Evolutionary conservation across 2,329 filamentous ascomycete species (phyloP).

Genomic region (Blastomyces emzantsi): DNA sequence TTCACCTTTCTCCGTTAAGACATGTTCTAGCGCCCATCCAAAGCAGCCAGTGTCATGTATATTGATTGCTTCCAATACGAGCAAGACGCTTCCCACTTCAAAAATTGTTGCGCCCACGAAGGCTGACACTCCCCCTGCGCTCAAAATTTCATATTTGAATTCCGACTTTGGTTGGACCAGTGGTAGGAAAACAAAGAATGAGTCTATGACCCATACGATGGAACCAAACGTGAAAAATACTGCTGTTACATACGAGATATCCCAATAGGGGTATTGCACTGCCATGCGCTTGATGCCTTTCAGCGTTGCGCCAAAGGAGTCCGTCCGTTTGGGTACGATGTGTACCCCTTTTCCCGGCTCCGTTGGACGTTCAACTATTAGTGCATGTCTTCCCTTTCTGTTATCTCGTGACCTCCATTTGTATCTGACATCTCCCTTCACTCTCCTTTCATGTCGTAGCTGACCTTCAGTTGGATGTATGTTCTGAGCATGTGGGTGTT

Average conservation of each 20-base stretch:
- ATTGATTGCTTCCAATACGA: conserved; percentile 61
- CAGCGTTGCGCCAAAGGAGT: conserved; percentile 24
- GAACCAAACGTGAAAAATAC: conserved; percentile 47
- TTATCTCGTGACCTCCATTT: conserved; percentile 40
- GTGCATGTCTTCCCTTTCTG: conserved; percentile 41
- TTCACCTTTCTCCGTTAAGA: conserved; percentile 29
- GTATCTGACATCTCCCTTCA: conserved; percentile 8
- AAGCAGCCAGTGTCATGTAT: conserved; percentile 57
- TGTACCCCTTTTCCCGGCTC: conserved; percentile 19
- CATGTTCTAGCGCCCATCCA: conserved; percentile 56
- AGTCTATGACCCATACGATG: conserved; percentile 50
- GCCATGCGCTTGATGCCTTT: conserved; percentile 41
- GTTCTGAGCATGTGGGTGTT: background rate
- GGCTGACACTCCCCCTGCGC: conserved; percentile 53
- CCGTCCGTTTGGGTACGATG: conserved; percentile 28
- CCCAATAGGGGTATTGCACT: conserved; percentile 46
- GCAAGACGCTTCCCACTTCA: conserved; percentile 52
- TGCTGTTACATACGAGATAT: conserved; percentile 49
- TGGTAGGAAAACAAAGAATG: conserved; percentile 57
- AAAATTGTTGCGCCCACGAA: conserved; percentile 62
- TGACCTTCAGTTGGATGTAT: background rate
- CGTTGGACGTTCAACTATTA: conserved; percentile 22
- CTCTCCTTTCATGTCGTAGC: conserved; percentile 4
- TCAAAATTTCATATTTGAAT: conserved; percentile 46
- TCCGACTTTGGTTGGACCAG: conserved; percentile 44